Evolutionary conservation across 106 monocot species (phyloP), one percentile per base, ranked within the genome.

Genomic region (Cymbidium sinense): DNA sequence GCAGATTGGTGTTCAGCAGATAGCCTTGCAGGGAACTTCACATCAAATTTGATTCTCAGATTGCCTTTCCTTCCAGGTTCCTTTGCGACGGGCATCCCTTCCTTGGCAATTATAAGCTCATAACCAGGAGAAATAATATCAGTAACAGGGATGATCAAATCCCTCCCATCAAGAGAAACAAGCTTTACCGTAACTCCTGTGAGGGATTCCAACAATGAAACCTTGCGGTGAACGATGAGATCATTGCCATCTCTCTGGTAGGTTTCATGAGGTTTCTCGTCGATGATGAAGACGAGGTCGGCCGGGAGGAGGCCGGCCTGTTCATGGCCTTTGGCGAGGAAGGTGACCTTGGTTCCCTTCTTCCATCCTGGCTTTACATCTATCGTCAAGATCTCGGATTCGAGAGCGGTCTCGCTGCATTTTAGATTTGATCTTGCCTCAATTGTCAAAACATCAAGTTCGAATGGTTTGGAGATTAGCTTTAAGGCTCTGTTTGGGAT

Each of bases 281-380:
- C 89, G 64, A 96, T 87, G 23, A 96, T 84, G 55, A 96, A 93
- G 47, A 93, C 69, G 0, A 96, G 83, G 64, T 96, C 96, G 0
- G 93, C 93, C 0, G 91, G 84, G 3, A 86, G 69, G 35, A 83
- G 85, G 81, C 84, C 85, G 0, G 33, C 73, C 55, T 86, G 78
- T 55, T 93, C 89, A 28, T 89, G 89, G 2, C 93, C 96, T 65
- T 93, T 96, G 17, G 79, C 88, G 2, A 87, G 88, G 80, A 96
- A 91, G 1, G 96, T 93, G 43, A 96, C 88, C 80, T 93, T 96
- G 5, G 96, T 96, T 6, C 96, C 93, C 29, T 87, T 91, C 80
- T 96, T 96, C 96, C 96, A 93, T 62, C 93, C 93, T 1, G 96
- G 93, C 61, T 91, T 91, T 47, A 93, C 86, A 2, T 93, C 88